Conservation (phyloP, 2,329 filamentous ascomycete species). For the Phialemoniopsis sp. region DNA sequence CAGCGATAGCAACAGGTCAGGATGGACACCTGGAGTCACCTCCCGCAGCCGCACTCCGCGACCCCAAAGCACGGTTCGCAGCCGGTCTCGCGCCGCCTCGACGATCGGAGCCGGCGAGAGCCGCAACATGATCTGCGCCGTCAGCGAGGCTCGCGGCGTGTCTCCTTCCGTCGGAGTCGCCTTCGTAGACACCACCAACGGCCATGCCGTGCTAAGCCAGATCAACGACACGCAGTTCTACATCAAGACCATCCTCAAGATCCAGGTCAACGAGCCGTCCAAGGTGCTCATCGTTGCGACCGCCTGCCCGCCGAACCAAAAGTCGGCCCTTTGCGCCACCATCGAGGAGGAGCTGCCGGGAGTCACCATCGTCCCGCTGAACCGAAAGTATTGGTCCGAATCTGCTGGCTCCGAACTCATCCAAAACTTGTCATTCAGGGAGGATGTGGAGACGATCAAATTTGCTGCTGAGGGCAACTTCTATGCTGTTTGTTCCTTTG, state of each 20-base stretch:
- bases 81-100: slow-evolving; percentile 29
- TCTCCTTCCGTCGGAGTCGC: slow-evolving; percentile 80
- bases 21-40: too few species aligned
- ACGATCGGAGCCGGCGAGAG: slow-evolving; percentile 42
- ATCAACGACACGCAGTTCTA: slow-evolving; percentile 94
- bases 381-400: slow-evolving; percentile 83
- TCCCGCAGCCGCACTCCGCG: too few species aligned
- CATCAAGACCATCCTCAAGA: slow-evolving; percentile 80
- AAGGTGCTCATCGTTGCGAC: slow-evolving; percentile 75
- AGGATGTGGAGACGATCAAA: slow-evolving; percentile 78
- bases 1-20: too few species aligned
- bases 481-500: slow-evolving; percentile 79
- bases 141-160: slow-evolving; percentile 84
- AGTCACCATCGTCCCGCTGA: slow-evolving; percentile 58
- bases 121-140: slow-evolving; percentile 80
- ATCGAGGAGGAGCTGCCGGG: slow-evolving; percentile 68
- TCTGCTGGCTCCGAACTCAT: slow-evolving; percentile 72
- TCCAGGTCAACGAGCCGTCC: slow-evolving; percentile 74
- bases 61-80: too few species aligned
- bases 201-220: slow-evolving; percentile 81
- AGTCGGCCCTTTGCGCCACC: slow-evolving; percentile 70
- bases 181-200: slow-evolving; percentile 81
- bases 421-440: slow-evolving; percentile 70
- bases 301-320: slow-evolving; percentile 58
- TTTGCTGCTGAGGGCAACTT: slow-evolving; percentile 78